Evolutionary conservation across 2,329 filamentous ascomycete species (phyloP).

Genomic region (Colletotrichum endophyticum): DNA sequence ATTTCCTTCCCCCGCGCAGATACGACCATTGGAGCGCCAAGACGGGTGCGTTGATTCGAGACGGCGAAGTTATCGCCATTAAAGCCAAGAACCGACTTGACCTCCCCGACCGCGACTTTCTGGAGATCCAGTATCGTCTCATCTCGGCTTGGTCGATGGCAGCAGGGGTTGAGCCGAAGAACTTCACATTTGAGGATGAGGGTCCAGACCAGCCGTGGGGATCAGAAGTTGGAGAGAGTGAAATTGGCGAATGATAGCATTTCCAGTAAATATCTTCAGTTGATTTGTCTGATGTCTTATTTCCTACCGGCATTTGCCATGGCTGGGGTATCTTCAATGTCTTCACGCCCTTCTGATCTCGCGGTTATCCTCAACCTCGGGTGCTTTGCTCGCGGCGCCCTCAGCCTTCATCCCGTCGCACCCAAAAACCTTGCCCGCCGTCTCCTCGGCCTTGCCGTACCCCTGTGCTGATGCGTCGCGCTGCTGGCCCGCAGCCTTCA

Average conservation of each 20-base stretch:
- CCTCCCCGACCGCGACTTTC: not conserved
- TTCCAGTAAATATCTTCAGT: not conserved
- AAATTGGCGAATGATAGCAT: not conserved
- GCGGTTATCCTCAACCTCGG: constrained; percentile 14
- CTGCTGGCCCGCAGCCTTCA: constrained; percentile 65
- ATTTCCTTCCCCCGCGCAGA: not conserved
- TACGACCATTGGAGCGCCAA: not conserved
- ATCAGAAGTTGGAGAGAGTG: not conserved
- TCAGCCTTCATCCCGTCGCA: constrained; percentile 75
- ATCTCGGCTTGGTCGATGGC: not conserved
- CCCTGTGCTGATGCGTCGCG: constrained; percentile 59
- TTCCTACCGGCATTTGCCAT: not conserved
- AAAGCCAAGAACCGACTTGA: not conserved
- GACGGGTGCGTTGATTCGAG: not conserved
- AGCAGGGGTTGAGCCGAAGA: not conserved
- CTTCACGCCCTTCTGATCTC: not conserved
- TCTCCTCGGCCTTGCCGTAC: constrained; percentile 68
- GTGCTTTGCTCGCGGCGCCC: constrained; percentile 55
- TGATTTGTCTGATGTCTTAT: too few relatives aligned
- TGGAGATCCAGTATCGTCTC: not conserved
- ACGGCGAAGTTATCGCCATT: not conserved
- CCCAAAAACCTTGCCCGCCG: constrained; percentile 66
- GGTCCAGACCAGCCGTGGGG: rapidly evolving
- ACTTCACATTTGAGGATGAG: not conserved
- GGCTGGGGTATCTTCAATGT: not conserved